Conservation (phyloP, 2,329 filamentous ascomycete genomes). For the Fusarium camptoceras region DNA sequence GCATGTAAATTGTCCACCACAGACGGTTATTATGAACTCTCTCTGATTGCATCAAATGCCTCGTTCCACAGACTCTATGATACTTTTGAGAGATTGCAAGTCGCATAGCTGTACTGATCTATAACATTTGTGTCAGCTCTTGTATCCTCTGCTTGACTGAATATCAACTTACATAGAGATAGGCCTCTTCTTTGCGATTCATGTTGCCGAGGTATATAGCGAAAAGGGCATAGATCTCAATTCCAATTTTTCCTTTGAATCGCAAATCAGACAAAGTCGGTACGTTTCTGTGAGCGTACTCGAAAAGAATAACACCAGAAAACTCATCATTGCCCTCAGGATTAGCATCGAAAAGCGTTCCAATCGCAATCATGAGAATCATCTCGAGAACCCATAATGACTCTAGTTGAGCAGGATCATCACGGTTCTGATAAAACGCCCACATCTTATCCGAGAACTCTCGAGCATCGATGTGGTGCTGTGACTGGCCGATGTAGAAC, state of each 20-base stretch:
- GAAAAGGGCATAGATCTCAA: slow-evolving; percentile 47
- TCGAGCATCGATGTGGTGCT: slow-evolving; percentile 44
- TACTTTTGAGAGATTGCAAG: slow-evolving; percentile 47
- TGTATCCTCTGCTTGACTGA: rapidly evolving
- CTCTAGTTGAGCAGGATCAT: slow-evolving; percentile 38
- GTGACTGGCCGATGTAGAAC: slow-evolving; percentile 45
- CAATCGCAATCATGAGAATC: slow-evolving; percentile 46
- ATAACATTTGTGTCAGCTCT: neutral
- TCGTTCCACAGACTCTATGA: slow-evolving; percentile 45
- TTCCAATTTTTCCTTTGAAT: slow-evolving; percentile 45
- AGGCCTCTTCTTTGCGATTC: slow-evolving; percentile 45
- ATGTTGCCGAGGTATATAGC: slow-evolving; percentile 44
- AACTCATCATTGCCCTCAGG: slow-evolving; percentile 44
- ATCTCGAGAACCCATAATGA: slow-evolving; percentile 45
- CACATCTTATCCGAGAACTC: slow-evolving; percentile 46
- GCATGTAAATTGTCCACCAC: slow-evolving; percentile 50
- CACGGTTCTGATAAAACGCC: slow-evolving; percentile 42
- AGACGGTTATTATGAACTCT: slow-evolving; percentile 45
- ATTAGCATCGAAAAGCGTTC: slow-evolving; percentile 42
- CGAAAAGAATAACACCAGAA: slow-evolving; percentile 38
- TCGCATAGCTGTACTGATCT: slow-evolving; percentile 48
- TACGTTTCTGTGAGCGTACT: slow-evolving; percentile 46
- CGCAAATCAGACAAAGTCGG: slow-evolving; percentile 45
- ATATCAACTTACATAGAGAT: slow-evolving; percentile 37
- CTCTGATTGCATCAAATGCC: slow-evolving; percentile 45